Base-by-base conservation (phyloP, 1,139 yeast species). In the Candida sp. region DNA sequence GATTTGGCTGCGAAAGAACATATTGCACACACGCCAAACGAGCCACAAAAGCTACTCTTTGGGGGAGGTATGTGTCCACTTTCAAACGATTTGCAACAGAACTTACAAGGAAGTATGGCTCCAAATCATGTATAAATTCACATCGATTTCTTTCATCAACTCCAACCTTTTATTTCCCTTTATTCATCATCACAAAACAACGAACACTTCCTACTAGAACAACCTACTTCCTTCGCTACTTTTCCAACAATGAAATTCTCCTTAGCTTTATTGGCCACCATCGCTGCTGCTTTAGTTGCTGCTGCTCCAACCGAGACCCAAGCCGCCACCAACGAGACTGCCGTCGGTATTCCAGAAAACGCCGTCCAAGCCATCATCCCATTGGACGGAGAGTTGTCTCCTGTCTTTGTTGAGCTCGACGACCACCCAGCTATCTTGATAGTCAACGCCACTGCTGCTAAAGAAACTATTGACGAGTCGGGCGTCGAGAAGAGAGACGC, bases 1-100 rank as follows among this genome's bases (percentile, higher is more conserved):
- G 27, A 46, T 51, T 47, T 49, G 53, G 56, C 51, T 54, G 54
- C 55, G 49, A 54, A 54, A 51, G 56, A 55, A 31, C 42, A 9
- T 17, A 12, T n/a, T 28, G 33, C 17, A 35, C 27, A 38, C 22
- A 17, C 17, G 17, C 17, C 22, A 22, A 42, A 22, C 23, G 25
- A 37, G n/a, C 22, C 25, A 9, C 23, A 28, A 22, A 22, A 22
- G n/a, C 22, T 34, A 30, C n/a, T 9, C 4, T 4, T 34, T 12
- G 31, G 17, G 12, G 35, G 28, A 27, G 7, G 25, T 33, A 26
- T 43, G 17, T 17, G 17, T 17, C 17, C 17, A 17, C 17, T 17
- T 17, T 17, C 17, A 17, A 17, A 17, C 17, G 17, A 17, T 17
- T 17, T 17, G 17, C 17, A 17, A 17, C 17, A 17, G 17, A 17